A percentile compares a stretch with the other conserved stretches of the same genome.
Conservation (phyloP, 2,329 filamentous ascomycete species). For the Arthrobotrys musiformis region DNA sequence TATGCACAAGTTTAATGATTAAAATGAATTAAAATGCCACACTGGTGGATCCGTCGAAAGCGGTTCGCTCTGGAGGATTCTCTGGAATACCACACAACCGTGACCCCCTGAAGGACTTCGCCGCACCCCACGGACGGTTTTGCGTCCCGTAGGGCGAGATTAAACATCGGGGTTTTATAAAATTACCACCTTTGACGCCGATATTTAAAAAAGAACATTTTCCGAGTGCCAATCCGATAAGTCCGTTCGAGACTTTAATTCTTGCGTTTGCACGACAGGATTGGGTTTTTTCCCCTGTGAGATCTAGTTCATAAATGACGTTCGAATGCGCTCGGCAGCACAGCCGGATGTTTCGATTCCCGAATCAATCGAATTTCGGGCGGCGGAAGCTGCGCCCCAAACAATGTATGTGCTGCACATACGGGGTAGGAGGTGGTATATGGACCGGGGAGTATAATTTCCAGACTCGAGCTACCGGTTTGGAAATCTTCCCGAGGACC, state of each 20-base stretch:
- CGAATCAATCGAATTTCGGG: not conserved
- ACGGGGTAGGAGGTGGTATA: too few species aligned
- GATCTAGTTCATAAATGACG: not conserved
- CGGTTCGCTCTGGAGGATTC: not conserved
- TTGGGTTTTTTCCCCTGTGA: too few species aligned
- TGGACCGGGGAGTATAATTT: not conserved
- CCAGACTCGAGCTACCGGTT: not conserved
- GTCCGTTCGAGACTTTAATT: slow-evolving; percentile 11
- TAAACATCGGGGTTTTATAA: slow-evolving; percentile 8
- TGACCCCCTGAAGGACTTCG: not conserved
- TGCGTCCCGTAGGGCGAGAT: slow-evolving; percentile 10
- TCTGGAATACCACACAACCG: too few species aligned
- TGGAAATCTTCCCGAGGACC: not conserved
- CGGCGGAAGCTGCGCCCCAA: slow-evolving; percentile 2
- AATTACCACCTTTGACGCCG: not conserved
- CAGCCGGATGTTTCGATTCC: slow-evolving; percentile 5
- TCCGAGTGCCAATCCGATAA: not conserved
- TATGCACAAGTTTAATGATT: slow-evolving; percentile 32
- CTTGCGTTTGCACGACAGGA: not conserved
- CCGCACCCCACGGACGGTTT: slow-evolving; percentile 2
- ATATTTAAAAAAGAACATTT: not conserved
- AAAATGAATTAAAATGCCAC: slow-evolving; percentile 32
- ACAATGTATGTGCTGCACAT: not conserved
- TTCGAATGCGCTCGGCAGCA: not conserved
- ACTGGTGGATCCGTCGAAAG: not conserved